Evolutionary conservation across 805 yeast species (phyloP).

Genomic region (Yamadazyma sp.): DNA sequence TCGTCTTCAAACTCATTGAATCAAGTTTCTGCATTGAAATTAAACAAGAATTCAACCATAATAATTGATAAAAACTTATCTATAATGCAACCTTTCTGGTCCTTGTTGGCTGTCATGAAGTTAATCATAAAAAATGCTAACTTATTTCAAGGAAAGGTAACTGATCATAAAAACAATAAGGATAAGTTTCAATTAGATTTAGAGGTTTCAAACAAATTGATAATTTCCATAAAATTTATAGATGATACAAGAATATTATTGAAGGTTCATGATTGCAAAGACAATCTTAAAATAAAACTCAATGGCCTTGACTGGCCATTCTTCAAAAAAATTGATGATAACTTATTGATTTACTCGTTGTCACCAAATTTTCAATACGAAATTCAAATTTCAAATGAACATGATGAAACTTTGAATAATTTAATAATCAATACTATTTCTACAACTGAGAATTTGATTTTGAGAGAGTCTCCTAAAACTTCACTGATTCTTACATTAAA

Average conservation of each 20-base stretch:
- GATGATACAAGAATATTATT: slow-evolving; percentile 31
- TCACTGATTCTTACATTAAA: slow-evolving; percentile 30
- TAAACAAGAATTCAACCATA: slow-evolving; percentile 11
- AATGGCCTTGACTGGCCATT: slow-evolving; percentile 35
- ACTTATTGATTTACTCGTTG: slow-evolving; percentile 32
- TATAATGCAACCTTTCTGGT: slow-evolving; percentile 40
- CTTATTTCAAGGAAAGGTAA: slow-evolving; percentile 29
- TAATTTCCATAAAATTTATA: slow-evolving; percentile 17
- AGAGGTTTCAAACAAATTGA: not conserved
- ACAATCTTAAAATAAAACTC: slow-evolving; percentile 18
- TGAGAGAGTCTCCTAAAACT: slow-evolving; percentile 24
- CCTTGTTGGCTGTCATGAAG: slow-evolving; percentile 38
- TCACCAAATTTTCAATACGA: slow-evolving; percentile 37
- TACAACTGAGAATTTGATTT: slow-evolving; percentile 16
- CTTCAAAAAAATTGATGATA: slow-evolving; percentile 15
- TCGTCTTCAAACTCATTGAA: not conserved
- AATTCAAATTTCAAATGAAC: slow-evolving; percentile 22
- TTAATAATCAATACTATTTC: slow-evolving; percentile 30
- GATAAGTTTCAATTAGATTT: slow-evolving; percentile 16
- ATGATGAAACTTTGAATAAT: slow-evolving; percentile 16
- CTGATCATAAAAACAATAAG: slow-evolving; percentile 22
- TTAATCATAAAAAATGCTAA: slow-evolving; percentile 25
- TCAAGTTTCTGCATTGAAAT: slow-evolving; percentile 3
- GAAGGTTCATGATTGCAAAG: slow-evolving; percentile 9
- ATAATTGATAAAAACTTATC: slow-evolving; percentile 12